Evolutionary conservation across 768 basidiomycete genomes (phyloP).

Genomic region (Neoboletus subvelutipes): DNA sequence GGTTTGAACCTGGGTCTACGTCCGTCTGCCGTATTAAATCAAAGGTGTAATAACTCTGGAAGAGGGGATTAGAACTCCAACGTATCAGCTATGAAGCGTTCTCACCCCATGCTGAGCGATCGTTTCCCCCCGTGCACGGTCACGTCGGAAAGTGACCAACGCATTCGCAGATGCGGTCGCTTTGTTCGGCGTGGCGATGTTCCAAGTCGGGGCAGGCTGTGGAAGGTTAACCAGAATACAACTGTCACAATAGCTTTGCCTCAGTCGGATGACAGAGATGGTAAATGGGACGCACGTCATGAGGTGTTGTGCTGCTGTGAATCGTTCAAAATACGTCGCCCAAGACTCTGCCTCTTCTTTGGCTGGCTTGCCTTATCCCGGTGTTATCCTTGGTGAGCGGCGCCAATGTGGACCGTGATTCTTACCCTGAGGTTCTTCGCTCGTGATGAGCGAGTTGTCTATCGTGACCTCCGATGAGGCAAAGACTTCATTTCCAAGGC

Average conservation of each 20-base stretch:
- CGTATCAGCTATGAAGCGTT: background rate
- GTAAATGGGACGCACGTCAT: slow-evolving; percentile 18
- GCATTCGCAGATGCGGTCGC: slow-evolving; percentile 27
- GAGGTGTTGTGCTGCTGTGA: slow-evolving; percentile 25
- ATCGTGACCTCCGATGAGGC: slow-evolving; percentile 22
- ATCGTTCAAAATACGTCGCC: slow-evolving; percentile 21
- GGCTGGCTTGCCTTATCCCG: slow-evolving; percentile 11
- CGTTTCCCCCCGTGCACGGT: slow-evolving; percentile 25
- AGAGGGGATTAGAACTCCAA: background rate
- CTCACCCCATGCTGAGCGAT: slow-evolving; percentile 25
- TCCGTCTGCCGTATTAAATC: slow-evolving; percentile 20
- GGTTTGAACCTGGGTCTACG: slow-evolving; percentile 15
- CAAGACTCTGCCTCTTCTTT: slow-evolving; percentile 23
- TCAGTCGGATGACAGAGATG: background rate
- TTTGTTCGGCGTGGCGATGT: slow-evolving; percentile 19
- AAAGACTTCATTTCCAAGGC: slow-evolving; percentile 28
- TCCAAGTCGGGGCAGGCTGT: slow-evolving; percentile 22
- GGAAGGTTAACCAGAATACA: slow-evolving; percentile 28
- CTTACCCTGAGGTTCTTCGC: slow-evolving; percentile 21
- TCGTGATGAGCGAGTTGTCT: slow-evolving; percentile 22
- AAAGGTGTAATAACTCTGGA: slow-evolving; percentile 27
- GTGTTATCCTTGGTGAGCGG: slow-evolving; percentile 3
- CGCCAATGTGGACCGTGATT: background rate
- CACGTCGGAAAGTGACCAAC: slow-evolving; percentile 24
- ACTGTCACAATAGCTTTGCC: slow-evolving; percentile 2